A percentile compares a stretch with the other conserved stretches of the same genome.
These are phyloP conservation scores for Telfairia occidentalis DNA, from an alignment of 331 rosid genomes.

Conservation along the genomic window DNA sequence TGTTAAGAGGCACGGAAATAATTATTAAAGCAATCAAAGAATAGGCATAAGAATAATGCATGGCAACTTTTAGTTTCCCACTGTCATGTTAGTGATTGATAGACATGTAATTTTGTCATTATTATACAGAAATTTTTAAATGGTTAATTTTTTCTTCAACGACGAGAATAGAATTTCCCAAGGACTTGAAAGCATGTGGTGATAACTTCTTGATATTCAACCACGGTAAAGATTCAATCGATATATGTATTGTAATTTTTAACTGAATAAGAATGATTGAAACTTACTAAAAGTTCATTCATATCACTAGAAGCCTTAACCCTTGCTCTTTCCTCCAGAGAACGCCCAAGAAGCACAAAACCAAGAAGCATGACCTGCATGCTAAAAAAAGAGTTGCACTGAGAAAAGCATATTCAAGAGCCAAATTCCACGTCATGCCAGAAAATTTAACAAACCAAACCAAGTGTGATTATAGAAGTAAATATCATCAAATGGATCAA, in stretches of 20 bases:
- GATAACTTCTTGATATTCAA: neutral
- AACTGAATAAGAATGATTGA: conserved; percentile 2
- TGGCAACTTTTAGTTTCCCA: neutral
- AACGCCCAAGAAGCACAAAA: conserved; percentile 94
- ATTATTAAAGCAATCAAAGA: neutral
- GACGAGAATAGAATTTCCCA: neutral
- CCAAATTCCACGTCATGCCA: neutral
- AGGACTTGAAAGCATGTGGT: neutral
- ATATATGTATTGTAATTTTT: neutral
- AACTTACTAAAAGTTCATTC: conserved; percentile 88
- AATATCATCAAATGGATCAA: neutral
- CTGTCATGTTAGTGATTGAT: neutral
- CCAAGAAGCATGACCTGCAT: conserved; percentile 99
- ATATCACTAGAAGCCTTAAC: conserved; percentile 91
- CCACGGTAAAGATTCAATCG: neutral
- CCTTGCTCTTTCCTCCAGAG: conserved; percentile 90
- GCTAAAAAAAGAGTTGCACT: conserved; percentile 43
- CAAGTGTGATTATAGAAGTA: neutral
- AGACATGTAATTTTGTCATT: neutral
- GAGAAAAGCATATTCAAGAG: conserved; percentile 29
- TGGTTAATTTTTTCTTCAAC: neutral
- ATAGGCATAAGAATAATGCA: neutral
- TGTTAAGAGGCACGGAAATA: neutral
- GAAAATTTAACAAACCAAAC: neutral
- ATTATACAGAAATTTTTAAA: neutral